phyloP scores from a whole-genome alignment of 139 green algal species.

The Picocystis salinarum region DNA sequence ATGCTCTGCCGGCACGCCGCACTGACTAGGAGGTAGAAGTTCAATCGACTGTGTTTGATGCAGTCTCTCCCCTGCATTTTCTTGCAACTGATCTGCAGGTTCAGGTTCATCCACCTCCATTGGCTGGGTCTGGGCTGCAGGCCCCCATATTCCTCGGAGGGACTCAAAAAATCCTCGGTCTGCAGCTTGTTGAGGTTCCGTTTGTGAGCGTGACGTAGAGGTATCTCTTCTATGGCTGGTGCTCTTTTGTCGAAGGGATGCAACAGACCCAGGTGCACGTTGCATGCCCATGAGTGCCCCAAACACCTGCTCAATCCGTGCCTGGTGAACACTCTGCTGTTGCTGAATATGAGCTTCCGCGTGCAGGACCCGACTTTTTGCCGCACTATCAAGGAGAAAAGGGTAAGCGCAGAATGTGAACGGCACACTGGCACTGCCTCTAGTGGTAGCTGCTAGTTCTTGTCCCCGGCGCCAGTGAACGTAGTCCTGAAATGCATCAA shows the following conservation, averaged over 20 bases:
- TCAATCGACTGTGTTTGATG: too few species aligned
- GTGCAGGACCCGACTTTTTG: constrained; percentile 76
- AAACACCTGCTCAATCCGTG: constrained; percentile 49
- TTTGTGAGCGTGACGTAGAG: too few species aligned
- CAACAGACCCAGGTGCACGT: not conserved
- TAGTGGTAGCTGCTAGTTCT: too few species aligned
- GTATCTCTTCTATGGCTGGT: too few species aligned
- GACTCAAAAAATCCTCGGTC: too few species aligned
- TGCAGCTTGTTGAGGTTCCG: too few species aligned
- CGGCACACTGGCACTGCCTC: not conserved
- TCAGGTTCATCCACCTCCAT: too few species aligned
- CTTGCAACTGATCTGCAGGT: too few species aligned
- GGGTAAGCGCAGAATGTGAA: constrained; percentile 82
- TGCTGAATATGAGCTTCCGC: constrained; percentile 30
- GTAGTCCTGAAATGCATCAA: constrained; percentile 1
- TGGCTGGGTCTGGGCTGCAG: too few species aligned
- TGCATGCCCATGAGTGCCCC: constrained; percentile 10
- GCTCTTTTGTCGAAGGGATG: too few species aligned
- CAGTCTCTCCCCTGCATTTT: too few species aligned
- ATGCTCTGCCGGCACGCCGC: constrained; percentile 42
- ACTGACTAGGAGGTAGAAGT: constrained; percentile 32
- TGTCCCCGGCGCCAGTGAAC: not conserved
- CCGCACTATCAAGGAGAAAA: constrained; percentile 68
- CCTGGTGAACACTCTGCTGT: constrained; percentile 27
- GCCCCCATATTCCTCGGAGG: too few species aligned